Conservation (phyloP, 164 flowering plant species). For the Berberis vulgaris region DNA sequence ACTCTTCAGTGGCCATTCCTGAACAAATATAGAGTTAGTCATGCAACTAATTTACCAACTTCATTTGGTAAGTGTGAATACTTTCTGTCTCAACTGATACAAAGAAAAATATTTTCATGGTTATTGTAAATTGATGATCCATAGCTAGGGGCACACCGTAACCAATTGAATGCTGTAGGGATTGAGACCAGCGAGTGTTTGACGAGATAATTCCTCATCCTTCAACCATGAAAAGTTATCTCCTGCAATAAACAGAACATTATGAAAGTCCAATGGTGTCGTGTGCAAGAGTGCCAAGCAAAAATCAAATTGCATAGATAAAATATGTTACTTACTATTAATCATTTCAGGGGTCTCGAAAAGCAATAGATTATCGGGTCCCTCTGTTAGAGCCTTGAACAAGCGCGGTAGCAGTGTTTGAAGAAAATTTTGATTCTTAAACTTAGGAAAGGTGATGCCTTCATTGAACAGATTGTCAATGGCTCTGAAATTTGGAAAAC, state of each 20-base stretch:
- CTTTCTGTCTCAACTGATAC: not conserved
- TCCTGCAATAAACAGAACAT: slow-evolving; percentile 20
- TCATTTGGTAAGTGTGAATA: not conserved
- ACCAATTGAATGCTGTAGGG: slow-evolving; percentile 32
- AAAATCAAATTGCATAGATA: slow-evolving; percentile 3
- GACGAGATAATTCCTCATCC: slow-evolving; percentile 38
- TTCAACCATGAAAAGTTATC: slow-evolving; percentile 42
- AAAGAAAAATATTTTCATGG: not conserved
- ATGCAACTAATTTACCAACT: not conserved
- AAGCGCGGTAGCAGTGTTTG: slow-evolving; percentile 11
- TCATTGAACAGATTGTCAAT: slow-evolving; percentile 24
- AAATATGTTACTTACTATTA: slow-evolving; percentile 18
- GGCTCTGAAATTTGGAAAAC: slow-evolving; percentile 25
- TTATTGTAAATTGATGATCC: not conserved
- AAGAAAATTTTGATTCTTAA: slow-evolving; percentile 2
- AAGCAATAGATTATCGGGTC: slow-evolving; percentile 11
- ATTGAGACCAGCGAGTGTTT: slow-evolving; percentile 45
- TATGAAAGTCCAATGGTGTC: not conserved
- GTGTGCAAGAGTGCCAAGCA: not conserved
- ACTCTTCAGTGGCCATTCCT: slow-evolving; percentile 43
- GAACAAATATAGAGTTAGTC: not conserved
- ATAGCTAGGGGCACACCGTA: slow-evolving; percentile 20
- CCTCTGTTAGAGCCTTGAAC: slow-evolving; percentile 6
- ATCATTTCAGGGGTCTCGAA: slow-evolving; percentile 27
- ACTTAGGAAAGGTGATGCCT: slow-evolving; percentile 14